Evolutionary conservation across 768 basidiomycete genomes (phyloP).

Genomic region (Leucocoprinus birnbaumii): DNA sequence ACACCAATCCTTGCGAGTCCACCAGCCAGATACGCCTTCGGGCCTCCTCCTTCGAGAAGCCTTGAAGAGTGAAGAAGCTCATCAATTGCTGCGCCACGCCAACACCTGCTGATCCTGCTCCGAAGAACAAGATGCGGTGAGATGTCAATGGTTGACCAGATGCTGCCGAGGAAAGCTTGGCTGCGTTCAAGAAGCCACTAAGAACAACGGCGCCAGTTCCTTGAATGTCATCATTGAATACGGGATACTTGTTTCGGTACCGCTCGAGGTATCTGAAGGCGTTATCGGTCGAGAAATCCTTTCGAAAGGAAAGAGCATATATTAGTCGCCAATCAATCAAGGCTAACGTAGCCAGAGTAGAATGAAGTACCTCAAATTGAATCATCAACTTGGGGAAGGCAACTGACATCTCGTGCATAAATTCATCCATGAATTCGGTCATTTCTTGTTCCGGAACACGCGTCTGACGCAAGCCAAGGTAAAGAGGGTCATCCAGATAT

Average conservation of each 20-base stretch:
- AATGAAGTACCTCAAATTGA: conserved; percentile 68
- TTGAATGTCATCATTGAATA: conserved; percentile 92
- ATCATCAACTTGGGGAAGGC: conserved; percentile 81
- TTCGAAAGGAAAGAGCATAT: not conserved
- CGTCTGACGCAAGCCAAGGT: conserved; percentile 79
- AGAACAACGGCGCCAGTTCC: conserved; percentile 91
- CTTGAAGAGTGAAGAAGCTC: conserved; percentile 85
- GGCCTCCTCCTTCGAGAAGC: conserved; percentile 75
- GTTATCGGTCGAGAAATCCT: conserved; percentile 92
- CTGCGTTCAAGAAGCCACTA: conserved; percentile 87
- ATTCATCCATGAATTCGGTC: conserved; percentile 88
- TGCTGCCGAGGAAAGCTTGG: conserved; percentile 67
- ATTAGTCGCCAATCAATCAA: not conserved
- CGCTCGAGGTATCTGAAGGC: conserved; percentile 83
- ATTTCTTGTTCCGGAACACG: conserved; percentile 63
- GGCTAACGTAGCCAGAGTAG: not conserved
- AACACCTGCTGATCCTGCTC: conserved; percentile 89
- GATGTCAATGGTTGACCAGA: conserved; percentile 65
- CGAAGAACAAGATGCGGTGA: conserved; percentile 89
- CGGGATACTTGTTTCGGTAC: conserved; percentile 71
- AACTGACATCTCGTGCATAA: conserved; percentile 78
- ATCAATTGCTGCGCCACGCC: conserved; percentile 88
- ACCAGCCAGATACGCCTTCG: conserved; percentile 76
- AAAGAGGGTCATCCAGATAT: conserved; percentile 83
- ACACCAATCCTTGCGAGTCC: conserved; percentile 86